These are phyloP conservation scores for Pseudogymnoascus sp. DNA, from an alignment of 2,329 filamentous ascomycete genomes.

Conservation along the genomic window DNA sequence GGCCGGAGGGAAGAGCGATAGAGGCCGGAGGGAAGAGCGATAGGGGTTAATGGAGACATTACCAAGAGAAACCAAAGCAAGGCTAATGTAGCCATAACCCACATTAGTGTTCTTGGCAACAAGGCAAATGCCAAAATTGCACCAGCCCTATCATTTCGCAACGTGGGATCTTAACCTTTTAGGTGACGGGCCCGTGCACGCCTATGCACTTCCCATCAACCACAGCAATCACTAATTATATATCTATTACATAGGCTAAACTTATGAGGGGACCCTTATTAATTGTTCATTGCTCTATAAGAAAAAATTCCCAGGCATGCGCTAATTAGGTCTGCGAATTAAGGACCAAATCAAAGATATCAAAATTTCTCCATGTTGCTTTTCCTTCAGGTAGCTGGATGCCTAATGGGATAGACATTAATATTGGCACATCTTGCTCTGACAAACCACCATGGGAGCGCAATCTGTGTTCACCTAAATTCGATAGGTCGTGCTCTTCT, in stretches of 20 bases:
- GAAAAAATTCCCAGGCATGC: not conserved
- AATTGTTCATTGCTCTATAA: not conserved
- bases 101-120: not conserved
- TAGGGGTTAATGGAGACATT: not conserved
- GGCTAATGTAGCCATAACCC: not conserved
- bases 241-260: no score
- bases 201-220: no score
- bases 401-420: constrained; percentile 26
- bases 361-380: constrained; percentile 32
- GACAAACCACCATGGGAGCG: constrained; percentile 36
- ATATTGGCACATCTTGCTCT: constrained; percentile 32
- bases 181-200: not conserved
- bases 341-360: constrained; percentile 32
- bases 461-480: constrained; percentile 29
- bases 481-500: constrained; percentile 30
- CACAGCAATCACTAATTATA: no score
- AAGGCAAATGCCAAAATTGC: not conserved
- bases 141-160: not conserved
- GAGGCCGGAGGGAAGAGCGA: not conserved
- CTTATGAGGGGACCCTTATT: not conserved
- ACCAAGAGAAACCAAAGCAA: not conserved
- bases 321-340: constrained; percentile 24
- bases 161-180: not conserved
- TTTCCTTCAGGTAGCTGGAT: constrained; percentile 3
- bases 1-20: not conserved